phyloP scores from a whole-genome alignment of 2,329 filamentous ascomycete genomes.

The Verticillium albo-atrum region DNA sequence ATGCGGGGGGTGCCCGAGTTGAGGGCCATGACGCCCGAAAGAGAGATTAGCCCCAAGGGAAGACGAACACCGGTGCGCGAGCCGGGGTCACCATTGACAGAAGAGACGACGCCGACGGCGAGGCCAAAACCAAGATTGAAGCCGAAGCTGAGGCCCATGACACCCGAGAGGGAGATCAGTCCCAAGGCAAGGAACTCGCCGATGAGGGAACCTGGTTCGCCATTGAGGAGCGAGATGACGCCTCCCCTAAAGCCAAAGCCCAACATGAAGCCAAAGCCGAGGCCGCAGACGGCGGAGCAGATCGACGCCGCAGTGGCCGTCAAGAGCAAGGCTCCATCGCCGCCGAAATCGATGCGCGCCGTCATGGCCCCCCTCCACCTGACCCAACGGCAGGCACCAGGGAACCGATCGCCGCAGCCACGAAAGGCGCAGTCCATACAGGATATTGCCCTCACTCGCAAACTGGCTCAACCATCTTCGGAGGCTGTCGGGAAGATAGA shows the following conservation, averaged over 20 bases:
- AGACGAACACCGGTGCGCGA: background rate
- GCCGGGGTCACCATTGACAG: background rate
- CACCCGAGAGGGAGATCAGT: conserved; percentile 23
- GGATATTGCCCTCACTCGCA: background rate
- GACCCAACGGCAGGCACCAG: background rate
- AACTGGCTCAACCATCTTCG: background rate
- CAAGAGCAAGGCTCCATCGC: background rate
- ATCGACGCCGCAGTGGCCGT: background rate
- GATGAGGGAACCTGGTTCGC: background rate
- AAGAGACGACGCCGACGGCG: background rate
- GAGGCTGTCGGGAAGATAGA: background rate
- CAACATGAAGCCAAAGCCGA: conserved; percentile 18
- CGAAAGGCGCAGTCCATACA: background rate
- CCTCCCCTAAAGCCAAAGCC: conserved; percentile 19
- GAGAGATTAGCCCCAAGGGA: conserved; percentile 17
- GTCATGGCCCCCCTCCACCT: background rate
- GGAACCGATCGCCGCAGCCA: background rate
- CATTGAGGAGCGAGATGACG: background rate
- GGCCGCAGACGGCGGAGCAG: conserved; percentile 5
- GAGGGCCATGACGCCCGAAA: conserved; percentile 26
- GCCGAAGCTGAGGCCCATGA: conserved; percentile 21
- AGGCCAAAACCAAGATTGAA: conserved; percentile 6
- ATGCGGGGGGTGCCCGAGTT: conserved; percentile 12
- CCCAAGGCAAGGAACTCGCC: conserved; percentile 6
- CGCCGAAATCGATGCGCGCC: background rate